A percentile compares a stretch with the other conserved stretches of the same genome.
Evolutionary conservation across 495 filamentous ascomycete genomes (phyloP).

Genomic region (Penicillium maclennaniae): DNA sequence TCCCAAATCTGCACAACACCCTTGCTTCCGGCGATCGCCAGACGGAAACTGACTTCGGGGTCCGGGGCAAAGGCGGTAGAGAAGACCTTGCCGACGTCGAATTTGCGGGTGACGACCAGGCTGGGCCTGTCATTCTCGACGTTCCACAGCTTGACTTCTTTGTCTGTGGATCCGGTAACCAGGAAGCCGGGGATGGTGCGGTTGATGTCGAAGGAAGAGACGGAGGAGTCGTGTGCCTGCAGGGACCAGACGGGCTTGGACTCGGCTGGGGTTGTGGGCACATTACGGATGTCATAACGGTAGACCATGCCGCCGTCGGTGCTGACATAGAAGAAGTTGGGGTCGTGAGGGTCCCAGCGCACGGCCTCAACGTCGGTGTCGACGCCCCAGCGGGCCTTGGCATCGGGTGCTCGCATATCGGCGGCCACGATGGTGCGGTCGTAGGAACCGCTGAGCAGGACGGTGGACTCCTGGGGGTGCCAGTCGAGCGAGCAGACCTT

Average conservation of each 20-base stretch:
- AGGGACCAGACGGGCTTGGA: slow-evolving; percentile 88
- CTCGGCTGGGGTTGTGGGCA: slow-evolving; percentile 61
- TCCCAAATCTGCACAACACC: slow-evolving; percentile 94
- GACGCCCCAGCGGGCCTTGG: slow-evolving; percentile 80
- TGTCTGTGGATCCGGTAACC: slow-evolving; percentile 87
- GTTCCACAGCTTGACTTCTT: slow-evolving; percentile 96
- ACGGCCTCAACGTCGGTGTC: slow-evolving; percentile 93
- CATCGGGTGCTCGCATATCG: slow-evolving; percentile 88
- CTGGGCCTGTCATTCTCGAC: slow-evolving; percentile 68
- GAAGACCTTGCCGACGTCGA: slow-evolving; percentile 94
- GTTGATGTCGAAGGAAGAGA: slow-evolving; percentile 96
- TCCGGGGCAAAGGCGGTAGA: slow-evolving; percentile 87
- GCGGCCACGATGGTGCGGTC: slow-evolving; percentile 87
- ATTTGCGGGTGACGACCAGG: slow-evolving; percentile 86
- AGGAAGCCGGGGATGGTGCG: slow-evolving; percentile 84
- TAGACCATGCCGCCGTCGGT: slow-evolving; percentile 90
- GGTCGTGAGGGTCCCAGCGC: slow-evolving; percentile 87
- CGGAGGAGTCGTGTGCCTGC: slow-evolving; percentile 88
- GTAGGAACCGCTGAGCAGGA: slow-evolving; percentile 88
- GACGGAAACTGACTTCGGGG: slow-evolving; percentile 78
- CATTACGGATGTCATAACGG: slow-evolving; percentile 73
- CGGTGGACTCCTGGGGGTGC: slow-evolving; percentile 81
- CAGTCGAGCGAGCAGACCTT: slow-evolving; percentile 95
- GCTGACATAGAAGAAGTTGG: slow-evolving; percentile 89
- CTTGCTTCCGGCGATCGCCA: slow-evolving; percentile 93